Evolutionary conservation across 768 basidiomycete species (phyloP).

Genomic region (Cyclocybe cylindracea): DNA sequence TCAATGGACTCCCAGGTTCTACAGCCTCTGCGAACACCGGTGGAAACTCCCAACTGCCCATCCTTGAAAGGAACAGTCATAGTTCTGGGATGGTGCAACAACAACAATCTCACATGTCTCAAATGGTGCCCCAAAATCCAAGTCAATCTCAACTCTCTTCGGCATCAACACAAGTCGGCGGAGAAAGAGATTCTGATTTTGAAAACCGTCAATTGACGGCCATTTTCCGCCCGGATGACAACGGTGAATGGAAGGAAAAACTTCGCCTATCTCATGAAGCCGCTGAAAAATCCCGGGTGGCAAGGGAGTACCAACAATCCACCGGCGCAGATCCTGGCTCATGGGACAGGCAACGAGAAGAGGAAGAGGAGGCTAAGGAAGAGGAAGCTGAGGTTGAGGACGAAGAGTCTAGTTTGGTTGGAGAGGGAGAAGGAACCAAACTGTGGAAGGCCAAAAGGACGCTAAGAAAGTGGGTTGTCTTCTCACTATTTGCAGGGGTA

Average conservation of each 20-base stretch:
- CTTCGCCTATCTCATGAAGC: conserved; percentile 66
- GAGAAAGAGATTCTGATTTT: conserved; percentile 47
- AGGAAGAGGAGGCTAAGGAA: conserved; percentile 71
- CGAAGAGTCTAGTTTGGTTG: conserved; percentile 63
- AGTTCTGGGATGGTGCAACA: conserved; percentile 40
- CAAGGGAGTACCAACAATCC: conserved; percentile 36
- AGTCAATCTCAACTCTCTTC: conserved; percentile 32
- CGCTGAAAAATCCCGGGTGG: conserved; percentile 50
- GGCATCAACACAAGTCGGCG: conserved; percentile 29
- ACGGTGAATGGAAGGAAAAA: conserved; percentile 85
- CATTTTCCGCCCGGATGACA: conserved; percentile 87
- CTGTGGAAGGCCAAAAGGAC: conserved; percentile 87
- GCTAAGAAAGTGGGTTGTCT: conserved; percentile 75
- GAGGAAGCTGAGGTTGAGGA: conserved; percentile 69
- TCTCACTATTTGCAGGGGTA: conserved; percentile 16
- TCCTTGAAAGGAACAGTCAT: conserved; percentile 54
- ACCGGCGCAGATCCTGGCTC: conserved; percentile 33
- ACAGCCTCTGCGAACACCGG: conserved; percentile 49
- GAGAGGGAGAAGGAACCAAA: conserved; percentile 70
- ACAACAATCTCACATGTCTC: conserved; percentile 29
- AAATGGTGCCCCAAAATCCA: conserved; percentile 34
- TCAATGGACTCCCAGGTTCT: conserved; percentile 64
- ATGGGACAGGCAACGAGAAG: conserved; percentile 56
- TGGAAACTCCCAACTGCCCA: conserved; percentile 35
- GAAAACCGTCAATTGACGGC: conserved; percentile 66